phyloP scores from a whole-genome alignment of 495 filamentous ascomycete genomes.

The Amorphotheca resinae region DNA sequence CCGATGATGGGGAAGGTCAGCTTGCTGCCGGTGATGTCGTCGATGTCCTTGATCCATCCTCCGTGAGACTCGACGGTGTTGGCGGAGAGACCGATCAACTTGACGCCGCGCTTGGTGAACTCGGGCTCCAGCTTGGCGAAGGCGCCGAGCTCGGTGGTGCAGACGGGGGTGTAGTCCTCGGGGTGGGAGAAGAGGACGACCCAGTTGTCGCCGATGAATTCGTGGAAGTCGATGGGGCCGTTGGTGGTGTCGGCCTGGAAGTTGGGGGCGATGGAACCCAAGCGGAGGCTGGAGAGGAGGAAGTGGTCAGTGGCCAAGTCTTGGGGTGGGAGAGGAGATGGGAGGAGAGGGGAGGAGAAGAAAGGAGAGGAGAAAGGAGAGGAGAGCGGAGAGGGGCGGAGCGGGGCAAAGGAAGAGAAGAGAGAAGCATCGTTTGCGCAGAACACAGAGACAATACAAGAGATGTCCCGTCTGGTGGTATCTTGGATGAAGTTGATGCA shows the following conservation, averaged over 20 bases:
- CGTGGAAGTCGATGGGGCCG: conserved; percentile 91
- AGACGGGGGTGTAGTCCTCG: conserved; percentile 87
- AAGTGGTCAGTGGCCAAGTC: conserved; percentile 14
- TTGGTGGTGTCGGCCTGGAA: conserved; percentile 87
- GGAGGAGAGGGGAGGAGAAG: background rate
- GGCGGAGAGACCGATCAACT: conserved; percentile 90
- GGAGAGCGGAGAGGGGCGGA: background rate
- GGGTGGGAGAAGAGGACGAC: conserved; percentile 96
- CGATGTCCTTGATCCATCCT: conserved; percentile 90
- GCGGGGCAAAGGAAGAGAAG: background rate
- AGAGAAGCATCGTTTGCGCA: no score
- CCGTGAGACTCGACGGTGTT: conserved; percentile 56
- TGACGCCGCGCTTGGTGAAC: conserved; percentile 84
- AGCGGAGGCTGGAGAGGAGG: conserved; percentile 49
- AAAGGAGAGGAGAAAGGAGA: background rate
- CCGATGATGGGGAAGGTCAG: conserved; percentile 93
- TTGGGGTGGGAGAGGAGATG: background rate
- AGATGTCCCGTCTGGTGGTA: no score
- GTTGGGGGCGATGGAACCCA: conserved; percentile 83
- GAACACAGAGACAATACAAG: no score
- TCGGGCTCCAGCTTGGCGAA: conserved; percentile 95
- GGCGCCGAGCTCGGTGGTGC: conserved; percentile 97
- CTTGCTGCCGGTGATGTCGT: conserved; percentile 73
- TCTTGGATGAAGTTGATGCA: no score
- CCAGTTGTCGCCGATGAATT: conserved; percentile 92